Evolutionary conservation across 2,329 filamentous ascomycete genomes (phyloP), one percentile per base, ranked within the genome.

Genomic region (Tolypocladium nubicola): DNA sequence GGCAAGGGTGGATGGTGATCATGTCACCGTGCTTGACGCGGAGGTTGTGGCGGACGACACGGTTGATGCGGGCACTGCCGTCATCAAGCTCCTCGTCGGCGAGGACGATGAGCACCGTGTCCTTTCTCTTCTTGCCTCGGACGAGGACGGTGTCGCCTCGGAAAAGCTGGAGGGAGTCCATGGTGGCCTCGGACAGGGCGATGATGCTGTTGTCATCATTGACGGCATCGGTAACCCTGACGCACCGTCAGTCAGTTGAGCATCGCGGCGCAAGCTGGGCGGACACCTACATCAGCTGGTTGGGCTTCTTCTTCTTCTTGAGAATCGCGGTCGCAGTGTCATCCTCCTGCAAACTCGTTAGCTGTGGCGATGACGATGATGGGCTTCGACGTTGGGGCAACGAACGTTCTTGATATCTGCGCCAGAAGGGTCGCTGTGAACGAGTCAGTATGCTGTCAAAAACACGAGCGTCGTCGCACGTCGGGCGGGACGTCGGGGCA

Each of bases 241-340:
- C 54, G 54, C n/a, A 45, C 8, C 53, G 62, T 68, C 54, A 71
- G 60, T 60, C 61, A 59, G 62, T 41, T 58, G 16, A 35, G 50
- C 38, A 4, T 23, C 26, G 55, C n/a, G 54, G 4, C 16, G 37
- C 16, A 14, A 16, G n/a, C 21, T 19, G 9, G 16, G 30, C 16
- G 40, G 55, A 37, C 49, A 75, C 87, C 74, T 81, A 96, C 91
- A 99, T 96, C 74, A 99, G 78, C 71, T 93, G 95, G 78, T 99
- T 99, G 68, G 92, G 92, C 90, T 99, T 99, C 92, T 99, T 99
- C 88, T 99, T 99, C 84, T 97, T 97, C 82, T 97, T 97, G 70
- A 99, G 84, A 68, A 99, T 99, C 65, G 94, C 94, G 52, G 94
- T 99, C 56, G 94, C 85, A 61, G 87, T 90, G 71, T 96, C 94